These are phyloP conservation scores for Ogataea hybrid DNA, from an alignment of 1,139 yeast species.

Conservation along the genomic window DNA sequence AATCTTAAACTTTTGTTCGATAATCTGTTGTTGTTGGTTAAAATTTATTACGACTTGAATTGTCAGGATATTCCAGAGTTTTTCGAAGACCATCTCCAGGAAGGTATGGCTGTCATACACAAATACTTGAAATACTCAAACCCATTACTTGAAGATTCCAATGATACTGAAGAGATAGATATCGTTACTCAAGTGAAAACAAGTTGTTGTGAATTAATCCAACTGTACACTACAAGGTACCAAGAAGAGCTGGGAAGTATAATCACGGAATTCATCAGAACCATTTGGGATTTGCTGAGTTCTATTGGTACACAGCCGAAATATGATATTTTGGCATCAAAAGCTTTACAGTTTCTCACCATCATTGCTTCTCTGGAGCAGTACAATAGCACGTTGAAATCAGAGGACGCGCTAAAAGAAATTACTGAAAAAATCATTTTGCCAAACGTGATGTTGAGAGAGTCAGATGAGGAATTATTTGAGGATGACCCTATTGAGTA, in stretches of 20 bases:
- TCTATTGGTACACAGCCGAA: constrained; percentile 68
- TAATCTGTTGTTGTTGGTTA: constrained; percentile 66
- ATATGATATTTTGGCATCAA: constrained; percentile 81
- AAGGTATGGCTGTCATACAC: constrained; percentile 79
- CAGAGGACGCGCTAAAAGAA: constrained; percentile 67
- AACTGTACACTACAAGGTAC: constrained; percentile 84
- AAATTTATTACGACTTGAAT: constrained; percentile 87
- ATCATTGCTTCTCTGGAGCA: constrained; percentile 72
- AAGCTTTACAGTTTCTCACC: constrained; percentile 76
- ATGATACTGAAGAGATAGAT: constrained; percentile 73
- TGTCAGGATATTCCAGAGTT: constrained; percentile 98
- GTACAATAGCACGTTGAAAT: constrained; percentile 63
- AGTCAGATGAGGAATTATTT: constrained; percentile 84
- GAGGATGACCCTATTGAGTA: constrained; percentile 97
- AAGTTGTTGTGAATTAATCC: constrained; percentile 79
- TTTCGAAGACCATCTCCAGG: constrained; percentile 83
- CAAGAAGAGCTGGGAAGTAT: constrained; percentile 84
- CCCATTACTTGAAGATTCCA: constrained; percentile 50
- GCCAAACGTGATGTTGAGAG: constrained; percentile 84
- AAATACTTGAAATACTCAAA: constrained; percentile 69
- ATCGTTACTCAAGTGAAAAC: constrained; percentile 73
- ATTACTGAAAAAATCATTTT: constrained; percentile 80
- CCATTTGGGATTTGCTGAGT: constrained; percentile 78
- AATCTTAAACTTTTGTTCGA: constrained; percentile 60
- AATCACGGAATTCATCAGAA: constrained; percentile 74